A percentile compares a stretch with the other conserved stretches of the same genome.
Evolutionary conservation across 2,329 filamentous ascomycete species (phyloP).

Genomic region (Paecilomyces dactylethromorphus): DNA sequence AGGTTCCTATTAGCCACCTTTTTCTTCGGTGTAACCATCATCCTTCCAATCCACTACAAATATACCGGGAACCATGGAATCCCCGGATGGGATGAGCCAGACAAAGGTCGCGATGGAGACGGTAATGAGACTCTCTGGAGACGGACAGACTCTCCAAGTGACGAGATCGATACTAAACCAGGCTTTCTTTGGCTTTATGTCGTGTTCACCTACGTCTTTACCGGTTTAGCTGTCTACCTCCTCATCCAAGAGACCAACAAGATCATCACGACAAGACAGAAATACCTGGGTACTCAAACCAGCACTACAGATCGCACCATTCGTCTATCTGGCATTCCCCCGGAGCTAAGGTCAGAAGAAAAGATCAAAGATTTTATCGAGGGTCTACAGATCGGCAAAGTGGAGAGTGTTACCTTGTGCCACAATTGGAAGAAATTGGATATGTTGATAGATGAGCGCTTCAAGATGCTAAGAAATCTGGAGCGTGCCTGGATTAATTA

Average conservation of each 20-base stretch:
- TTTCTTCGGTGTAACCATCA: constrained; percentile 71
- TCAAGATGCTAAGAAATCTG: constrained; percentile 60
- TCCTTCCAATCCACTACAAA: constrained; percentile 76
- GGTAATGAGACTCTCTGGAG: not conserved
- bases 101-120: constrained; percentile 23
- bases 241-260: constrained; percentile 76
- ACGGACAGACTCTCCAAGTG: constrained; percentile 3
- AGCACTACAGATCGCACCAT: constrained; percentile 96
- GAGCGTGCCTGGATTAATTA: constrained; percentile 80
- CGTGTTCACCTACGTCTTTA: constrained; percentile 92
- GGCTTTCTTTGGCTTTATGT: constrained; percentile 86
- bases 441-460: constrained; percentile 61
- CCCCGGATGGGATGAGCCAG: constrained; percentile 29
- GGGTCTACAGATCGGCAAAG: constrained; percentile 78
- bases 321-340: constrained; percentile 79
- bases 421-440: constrained; percentile 82
- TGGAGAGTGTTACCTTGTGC: constrained; percentile 81
- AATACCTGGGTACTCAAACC: constrained; percentile 86
- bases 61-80: constrained; percentile 45
- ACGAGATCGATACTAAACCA: constrained; percentile 25
- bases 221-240: constrained; percentile 70
- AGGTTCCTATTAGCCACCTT: constrained; percentile 73
- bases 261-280: constrained; percentile 78
- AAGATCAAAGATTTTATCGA: constrained; percentile 84
- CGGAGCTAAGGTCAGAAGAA: constrained; percentile 69